Evolutionary conservation across 768 basidiomycete genomes (phyloP).

Genomic region (Mrakia frigida): DNA sequence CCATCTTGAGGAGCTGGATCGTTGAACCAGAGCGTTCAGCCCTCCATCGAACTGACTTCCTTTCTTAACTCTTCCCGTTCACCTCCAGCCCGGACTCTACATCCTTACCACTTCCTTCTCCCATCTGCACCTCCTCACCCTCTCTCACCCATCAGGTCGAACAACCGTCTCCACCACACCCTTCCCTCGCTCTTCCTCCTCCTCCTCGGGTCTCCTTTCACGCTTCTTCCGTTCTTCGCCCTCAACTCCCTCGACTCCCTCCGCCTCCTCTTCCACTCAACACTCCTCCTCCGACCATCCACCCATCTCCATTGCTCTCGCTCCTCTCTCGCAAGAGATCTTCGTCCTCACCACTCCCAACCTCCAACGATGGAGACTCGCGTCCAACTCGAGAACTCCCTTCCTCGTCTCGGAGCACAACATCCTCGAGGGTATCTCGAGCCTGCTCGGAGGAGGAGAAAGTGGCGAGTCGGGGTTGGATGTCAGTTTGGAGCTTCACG

Average conservation of each 20-base stretch:
- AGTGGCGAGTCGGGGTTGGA: slow-evolving; percentile 36
- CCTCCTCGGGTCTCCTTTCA: slow-evolving; percentile 40
- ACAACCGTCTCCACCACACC: slow-evolving; percentile 31
- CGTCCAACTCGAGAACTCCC: slow-evolving; percentile 33
- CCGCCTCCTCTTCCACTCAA: slow-evolving; percentile 34
- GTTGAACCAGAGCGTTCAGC: slow-evolving; percentile 23
- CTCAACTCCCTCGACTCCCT: slow-evolving; percentile 13
- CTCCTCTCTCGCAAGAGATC: slow-evolving; percentile 35
- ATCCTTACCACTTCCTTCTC: slow-evolving; percentile 41
- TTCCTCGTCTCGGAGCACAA: slow-evolving; percentile 38
- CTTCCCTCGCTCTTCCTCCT: slow-evolving; percentile 35
- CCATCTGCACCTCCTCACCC: slow-evolving; percentile 38
- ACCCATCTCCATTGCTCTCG: slow-evolving; percentile 35
- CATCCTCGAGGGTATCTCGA: slow-evolving; percentile 37
- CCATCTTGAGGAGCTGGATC: too few relatives aligned
- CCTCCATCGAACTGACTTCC: slow-evolving; percentile 11
- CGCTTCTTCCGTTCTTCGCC: slow-evolving; percentile 41
- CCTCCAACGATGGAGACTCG: slow-evolving; percentile 20
- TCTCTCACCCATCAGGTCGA: slow-evolving; percentile 40
- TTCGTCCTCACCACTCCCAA: slow-evolving; percentile 24
- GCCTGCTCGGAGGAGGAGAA: slow-evolving; percentile 37
- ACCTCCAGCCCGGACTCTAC: slow-evolving; percentile 37
- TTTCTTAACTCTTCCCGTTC: neutral
- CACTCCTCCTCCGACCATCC: slow-evolving; percentile 9
- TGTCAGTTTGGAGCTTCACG: slow-evolving; percentile 39